Conservation (phyloP, 2,329 filamentous ascomycete species). For the Claviceps spartinae region DNA sequence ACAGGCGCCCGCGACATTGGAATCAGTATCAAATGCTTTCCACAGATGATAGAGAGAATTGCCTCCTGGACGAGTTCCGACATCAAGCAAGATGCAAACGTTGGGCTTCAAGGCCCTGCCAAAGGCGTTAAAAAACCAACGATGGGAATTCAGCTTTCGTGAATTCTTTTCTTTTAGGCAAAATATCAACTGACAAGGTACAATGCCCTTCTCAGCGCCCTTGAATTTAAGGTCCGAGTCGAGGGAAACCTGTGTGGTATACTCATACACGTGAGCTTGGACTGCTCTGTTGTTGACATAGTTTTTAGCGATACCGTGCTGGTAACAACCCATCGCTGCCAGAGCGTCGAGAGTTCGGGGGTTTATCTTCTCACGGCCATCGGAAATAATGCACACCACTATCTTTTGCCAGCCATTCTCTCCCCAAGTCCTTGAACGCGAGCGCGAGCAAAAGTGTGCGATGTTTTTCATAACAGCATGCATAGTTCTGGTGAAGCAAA, state of each 20-base stretch:
- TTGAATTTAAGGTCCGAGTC: constrained; percentile 97
- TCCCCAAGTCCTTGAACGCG: constrained; percentile 89
- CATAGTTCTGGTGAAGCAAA: constrained; percentile 94
- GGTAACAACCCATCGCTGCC: constrained; percentile 94
- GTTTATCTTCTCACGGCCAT: constrained; percentile 82
- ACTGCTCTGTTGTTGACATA: constrained; percentile 92
- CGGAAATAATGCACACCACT: constrained; percentile 90
- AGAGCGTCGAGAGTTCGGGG: constrained; percentile 85
- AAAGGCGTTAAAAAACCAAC: constrained; percentile 99
- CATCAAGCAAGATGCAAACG: constrained; percentile 90
- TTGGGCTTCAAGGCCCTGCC: constrained; percentile 87
- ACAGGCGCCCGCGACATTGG: constrained; percentile 90
- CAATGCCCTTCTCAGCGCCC: constrained; percentile 96
- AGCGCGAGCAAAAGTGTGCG: constrained; percentile 84
- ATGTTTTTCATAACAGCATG: constrained; percentile 98
- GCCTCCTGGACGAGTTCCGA: constrained; percentile 79
- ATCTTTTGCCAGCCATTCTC: constrained; percentile 98
- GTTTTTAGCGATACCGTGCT: constrained; percentile 97
- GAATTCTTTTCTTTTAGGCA: constrained; percentile 96
- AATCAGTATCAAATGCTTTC: constrained; percentile 98
- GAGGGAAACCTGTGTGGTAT: constrained; percentile 93
- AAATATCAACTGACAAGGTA: constrained; percentile 96
- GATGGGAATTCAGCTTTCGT: constrained; percentile 95
- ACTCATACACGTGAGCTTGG: constrained; percentile 95
- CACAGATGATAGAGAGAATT: constrained; percentile 95